A percentile compares a stretch with the other conserved stretches of the same genome.
phyloP scores from a whole-genome alignment of 345 rosid species.

The Eucalyptus erythrocorys region DNA sequence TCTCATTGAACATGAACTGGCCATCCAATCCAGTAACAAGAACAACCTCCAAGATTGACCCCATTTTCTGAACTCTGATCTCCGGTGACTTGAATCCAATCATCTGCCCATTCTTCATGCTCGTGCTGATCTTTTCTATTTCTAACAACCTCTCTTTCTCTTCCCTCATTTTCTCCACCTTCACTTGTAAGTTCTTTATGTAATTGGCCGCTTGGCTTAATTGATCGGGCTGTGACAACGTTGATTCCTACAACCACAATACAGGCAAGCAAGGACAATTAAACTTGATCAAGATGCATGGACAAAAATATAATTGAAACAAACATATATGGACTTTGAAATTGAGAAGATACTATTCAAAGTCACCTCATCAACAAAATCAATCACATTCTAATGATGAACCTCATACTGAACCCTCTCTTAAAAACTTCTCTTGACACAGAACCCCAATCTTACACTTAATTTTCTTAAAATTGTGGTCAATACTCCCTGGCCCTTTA shows the following conservation, averaged over 20 bases:
- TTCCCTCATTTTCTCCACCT: conserved; percentile 43
- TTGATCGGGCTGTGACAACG: conserved; percentile 37
- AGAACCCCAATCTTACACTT: neutral
- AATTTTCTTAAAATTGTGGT: neutral
- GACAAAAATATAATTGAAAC: neutral
- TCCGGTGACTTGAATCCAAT: neutral
- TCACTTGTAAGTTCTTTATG: conserved; percentile 42
- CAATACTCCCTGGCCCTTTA: neutral
- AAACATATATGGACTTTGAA: neutral
- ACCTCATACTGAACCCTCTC: neutral
- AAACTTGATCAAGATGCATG: neutral
- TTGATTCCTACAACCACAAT: conserved; percentile 12
- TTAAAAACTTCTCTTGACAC: neutral
- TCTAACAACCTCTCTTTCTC: conserved; percentile 21
- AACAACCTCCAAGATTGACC: conserved; percentile 9
- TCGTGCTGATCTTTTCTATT: neutral
- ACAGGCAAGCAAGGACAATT: neutral
- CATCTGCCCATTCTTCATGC: neutral
- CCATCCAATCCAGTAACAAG: conserved; percentile 20
- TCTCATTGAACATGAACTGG: conserved; percentile 13
- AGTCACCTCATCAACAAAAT: neutral
- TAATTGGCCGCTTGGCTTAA: conserved; percentile 40
- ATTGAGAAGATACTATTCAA: neutral
- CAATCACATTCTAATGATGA: neutral
- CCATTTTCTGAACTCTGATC: neutral